Percentiles rank a stretch among this genome's conserved stretches.
Evolutionary conservation across 1,284 basidiomycete species (phyloP).

Genomic region (Leccinum angustisporum): DNA sequence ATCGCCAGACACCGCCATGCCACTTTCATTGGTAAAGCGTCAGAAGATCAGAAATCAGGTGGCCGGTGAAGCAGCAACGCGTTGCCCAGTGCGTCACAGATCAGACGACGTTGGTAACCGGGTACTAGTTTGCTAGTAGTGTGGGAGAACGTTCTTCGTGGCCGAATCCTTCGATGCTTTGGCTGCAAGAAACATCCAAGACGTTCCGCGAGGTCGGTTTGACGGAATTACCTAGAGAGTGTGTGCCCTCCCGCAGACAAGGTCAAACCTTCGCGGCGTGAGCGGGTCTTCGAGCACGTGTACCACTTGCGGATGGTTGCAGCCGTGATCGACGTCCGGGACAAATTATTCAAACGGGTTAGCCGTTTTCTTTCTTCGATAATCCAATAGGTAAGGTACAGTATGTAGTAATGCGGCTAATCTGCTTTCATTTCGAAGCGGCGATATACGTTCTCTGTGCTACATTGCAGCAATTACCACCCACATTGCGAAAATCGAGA

Average conservation of each 20-base stretch:
- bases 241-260: background rate
- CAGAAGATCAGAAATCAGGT: background rate
- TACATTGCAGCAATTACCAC: no score
- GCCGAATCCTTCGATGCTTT: background rate
- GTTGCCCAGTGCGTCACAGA: no score
- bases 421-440: slow-evolving; percentile 24
- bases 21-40: background rate
- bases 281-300: background rate
- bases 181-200: background rate
- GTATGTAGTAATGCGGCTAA: slow-evolving; percentile 4
- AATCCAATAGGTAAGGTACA: background rate
- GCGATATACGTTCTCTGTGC: background rate
- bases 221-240: background rate
- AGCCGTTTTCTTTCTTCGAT: background rate
- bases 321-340: background rate
- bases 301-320: background rate
- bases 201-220: background rate
- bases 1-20: background rate
- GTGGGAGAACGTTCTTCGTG: background rate
- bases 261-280: background rate
- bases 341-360: background rate
- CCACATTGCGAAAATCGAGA: slow-evolving; percentile 2
- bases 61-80: no score
- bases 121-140: no score
- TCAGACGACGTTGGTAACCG: background rate